Evolutionary conservation across 768 basidiomycete genomes (phyloP), one percentile per base, ranked within the genome.

Genomic region (Calocybe gangraenosa): DNA sequence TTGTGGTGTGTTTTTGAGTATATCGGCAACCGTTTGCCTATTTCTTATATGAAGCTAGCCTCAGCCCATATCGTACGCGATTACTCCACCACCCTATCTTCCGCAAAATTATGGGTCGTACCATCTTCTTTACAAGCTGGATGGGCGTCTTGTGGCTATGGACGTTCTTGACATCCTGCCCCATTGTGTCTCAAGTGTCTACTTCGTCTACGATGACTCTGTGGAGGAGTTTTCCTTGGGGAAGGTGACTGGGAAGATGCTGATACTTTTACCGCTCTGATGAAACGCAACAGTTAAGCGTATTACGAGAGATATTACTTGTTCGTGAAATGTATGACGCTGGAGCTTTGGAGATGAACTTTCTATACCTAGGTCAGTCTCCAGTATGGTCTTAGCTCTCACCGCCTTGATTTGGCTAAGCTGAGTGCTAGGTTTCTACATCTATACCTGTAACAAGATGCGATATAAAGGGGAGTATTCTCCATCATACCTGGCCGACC

Each of bases 381-480:
- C 18, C 41, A 10, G 10, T 20, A 23, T 5, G 5, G 28, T 25
- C 40, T 19, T 7, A 9, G n/a, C 32, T 20, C 40, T 52, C 31
- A 9, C 31, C 36, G 20, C 17, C 40, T 15, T 1, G 5, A 8
- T 7, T 39, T n/a, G 15, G 19, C 23, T 14, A 25, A 37, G 18
- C 28, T 11, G 3, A n/a, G 17, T 7, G 7, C 32, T 55, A 96
- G 94, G 94, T 6, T 97, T 81, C 63, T 98, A 97, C 62, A 87
- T 98, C 31, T 78, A 96, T 54, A 81, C 87, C 2, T 97, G 94
- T 58, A 78, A 69, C 40, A 99, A 99, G 65, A 98, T 98, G 96
- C 74, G 75, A 44, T 98, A 99, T 66, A 99, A 99, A 58, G 93
- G 84, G 21, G 92, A 96, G 44, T 99, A 94, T 54, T 62, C 72